Evolutionary conservation across 1,284 basidiomycete species (phyloP), one percentile per base, ranked within the genome.

Genomic region (Schizophyllum amplum): DNA sequence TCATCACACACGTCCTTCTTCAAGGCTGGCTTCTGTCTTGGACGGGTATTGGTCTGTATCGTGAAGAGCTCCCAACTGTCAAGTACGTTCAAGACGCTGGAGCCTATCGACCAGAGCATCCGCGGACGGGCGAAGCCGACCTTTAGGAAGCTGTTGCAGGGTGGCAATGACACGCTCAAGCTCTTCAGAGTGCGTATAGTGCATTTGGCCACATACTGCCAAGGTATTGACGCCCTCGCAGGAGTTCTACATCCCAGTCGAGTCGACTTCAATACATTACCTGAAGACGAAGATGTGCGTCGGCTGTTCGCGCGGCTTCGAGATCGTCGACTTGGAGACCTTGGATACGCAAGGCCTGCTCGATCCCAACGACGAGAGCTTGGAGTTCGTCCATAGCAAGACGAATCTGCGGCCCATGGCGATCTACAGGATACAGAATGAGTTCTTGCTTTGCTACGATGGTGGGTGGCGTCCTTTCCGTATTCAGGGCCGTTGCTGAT

Each of bases 161-260:
- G 92, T 56, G 91, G 92, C 20, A 96, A 98, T 68, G 97, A 99
- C 68, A 92, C 94, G 13, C 79, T 99, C 52, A 90, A 92, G 69
- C 79, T 92, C 27, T 98, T 97, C 82, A 93, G 94, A 78, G 92
- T 91, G 63, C 54, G 83, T 73, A 42, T 24, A 13, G 52, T 47
- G 47, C 26, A 24, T 47, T 23, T 17, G 26, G 4, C 33, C 9
- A 15, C 46, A 33, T 20, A 53, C 13, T 57, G 47, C 53, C n/a
- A 22, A 20, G 24, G 46, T 25, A 25, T 47, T 60, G 22, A 50
- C 55, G 27, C 53, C 42, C 52, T 27, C 64, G 22, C 65, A 94
- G 91, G 93, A 99, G 72, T 99, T 99, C 73, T 99, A 99, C 71
- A 98, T 99, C 59, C 96, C 97, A 0, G 93, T 97, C 17, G 95